phyloP scores from a whole-genome alignment of 2,329 filamentous ascomycete genomes.

The Laburnicola sp. region DNA sequence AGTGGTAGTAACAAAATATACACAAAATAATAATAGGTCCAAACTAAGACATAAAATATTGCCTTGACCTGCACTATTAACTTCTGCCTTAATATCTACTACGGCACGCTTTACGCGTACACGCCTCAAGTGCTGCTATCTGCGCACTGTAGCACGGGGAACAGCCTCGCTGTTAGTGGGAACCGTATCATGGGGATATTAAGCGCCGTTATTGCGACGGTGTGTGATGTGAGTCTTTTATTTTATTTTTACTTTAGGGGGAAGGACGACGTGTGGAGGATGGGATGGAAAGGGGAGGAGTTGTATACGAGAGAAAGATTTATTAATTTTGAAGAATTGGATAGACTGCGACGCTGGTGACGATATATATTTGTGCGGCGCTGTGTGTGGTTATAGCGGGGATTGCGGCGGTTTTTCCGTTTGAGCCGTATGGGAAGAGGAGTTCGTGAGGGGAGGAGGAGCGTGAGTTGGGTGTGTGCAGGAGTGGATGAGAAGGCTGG shows the following conservation, averaged over 20 bases:
- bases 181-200: slow-evolving; percentile 77
- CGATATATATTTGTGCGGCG: slow-evolving; percentile 70
- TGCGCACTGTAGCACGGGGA: slow-evolving; percentile 73
- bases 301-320: neutral
- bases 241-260: neutral
- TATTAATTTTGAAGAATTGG: no score
- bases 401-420: slow-evolving; percentile 63
- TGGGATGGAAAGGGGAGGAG: neutral
- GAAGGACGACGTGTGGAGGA: neutral
- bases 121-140: slow-evolving; percentile 65
- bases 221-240: no score
- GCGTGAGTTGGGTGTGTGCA: no score
- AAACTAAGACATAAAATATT: slow-evolving; percentile 63
- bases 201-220: slow-evolving; percentile 67
- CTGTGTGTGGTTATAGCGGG: slow-evolving; percentile 65
- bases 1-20: no score
- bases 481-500: no score
- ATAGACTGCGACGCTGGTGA: slow-evolving; percentile 61
- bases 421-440: slow-evolving; percentile 65
- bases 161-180: slow-evolving; percentile 70
- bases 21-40: slow-evolving; percentile 46
- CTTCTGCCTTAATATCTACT: slow-evolving; percentile 72
- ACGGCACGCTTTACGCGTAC: slow-evolving; percentile 63
- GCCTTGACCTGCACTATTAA: slow-evolving; percentile 70
- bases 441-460: slow-evolving; percentile 47